Evolutionary conservation across 2,329 filamentous ascomycete species (phyloP).

Genomic region (Cercospora nicotianae): DNA sequence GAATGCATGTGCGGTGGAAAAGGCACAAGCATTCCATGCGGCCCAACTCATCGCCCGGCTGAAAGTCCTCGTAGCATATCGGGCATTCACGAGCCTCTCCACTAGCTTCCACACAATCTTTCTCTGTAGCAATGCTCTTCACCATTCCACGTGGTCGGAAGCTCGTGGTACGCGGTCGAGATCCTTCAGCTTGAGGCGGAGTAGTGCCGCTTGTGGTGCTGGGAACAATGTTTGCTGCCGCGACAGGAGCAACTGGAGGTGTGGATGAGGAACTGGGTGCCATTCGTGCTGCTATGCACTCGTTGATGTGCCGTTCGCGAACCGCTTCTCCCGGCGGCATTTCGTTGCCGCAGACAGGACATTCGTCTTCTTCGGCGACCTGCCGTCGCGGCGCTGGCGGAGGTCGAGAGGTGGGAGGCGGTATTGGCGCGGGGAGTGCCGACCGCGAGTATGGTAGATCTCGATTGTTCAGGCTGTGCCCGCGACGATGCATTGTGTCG

Average conservation of each 20-base stretch:
- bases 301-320: slow-evolving; percentile 47
- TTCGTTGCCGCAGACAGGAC: slow-evolving; percentile 72
- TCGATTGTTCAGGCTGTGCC: slow-evolving; percentile 2
- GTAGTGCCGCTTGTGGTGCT: slow-evolving; percentile 18
- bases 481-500: slow-evolving; percentile 4
- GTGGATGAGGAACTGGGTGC: slow-evolving; percentile 13
- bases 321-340: slow-evolving; percentile 57
- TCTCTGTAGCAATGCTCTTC: slow-evolving; percentile 60
- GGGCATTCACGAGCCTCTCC: slow-evolving; percentile 57
- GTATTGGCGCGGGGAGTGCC: background rate
- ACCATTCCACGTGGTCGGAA: slow-evolving; percentile 48
- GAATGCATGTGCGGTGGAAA: slow-evolving; percentile 62
- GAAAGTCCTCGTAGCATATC: slow-evolving; percentile 66
- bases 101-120: slow-evolving; percentile 59
- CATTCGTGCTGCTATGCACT: slow-evolving; percentile 36
- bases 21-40: slow-evolving; percentile 64
- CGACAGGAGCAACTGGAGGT: slow-evolving; percentile 19
- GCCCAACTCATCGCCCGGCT: slow-evolving; percentile 59
- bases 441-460: background rate
- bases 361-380: slow-evolving; percentile 70
- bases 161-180: slow-evolving; percentile 29
- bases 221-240: slow-evolving; percentile 8
- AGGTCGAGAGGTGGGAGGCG: background rate
- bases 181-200: slow-evolving; percentile 19
- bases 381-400: slow-evolving; percentile 27